Percentiles rank a stretch among this genome's conserved stretches.
phyloP scores from a whole-genome alignment of 208 protist species.

The Perkinsela sp. region DNA sequence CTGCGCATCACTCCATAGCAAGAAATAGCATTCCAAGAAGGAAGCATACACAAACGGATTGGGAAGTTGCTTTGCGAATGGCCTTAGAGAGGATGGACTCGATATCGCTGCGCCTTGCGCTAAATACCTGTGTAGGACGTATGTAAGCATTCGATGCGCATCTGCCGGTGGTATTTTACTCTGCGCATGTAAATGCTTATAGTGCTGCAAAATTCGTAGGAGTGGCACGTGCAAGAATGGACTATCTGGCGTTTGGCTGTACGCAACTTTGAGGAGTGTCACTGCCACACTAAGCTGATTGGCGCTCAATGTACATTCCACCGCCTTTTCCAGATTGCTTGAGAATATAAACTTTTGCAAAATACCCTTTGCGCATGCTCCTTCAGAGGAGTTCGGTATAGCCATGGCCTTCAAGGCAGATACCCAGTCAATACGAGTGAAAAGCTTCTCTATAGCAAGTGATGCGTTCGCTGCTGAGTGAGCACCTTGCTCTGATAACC shows the following conservation, averaged over 20 bases:
- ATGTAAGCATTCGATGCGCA: too few species aligned
- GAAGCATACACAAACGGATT: too few species aligned
- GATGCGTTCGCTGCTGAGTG: background rate
- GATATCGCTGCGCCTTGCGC: too few species aligned
- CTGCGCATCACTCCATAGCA: too few species aligned
- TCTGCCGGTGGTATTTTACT: too few species aligned
- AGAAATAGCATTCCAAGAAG: too few species aligned
- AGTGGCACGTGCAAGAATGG: background rate
- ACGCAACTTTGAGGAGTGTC: background rate
- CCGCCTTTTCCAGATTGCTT: background rate
- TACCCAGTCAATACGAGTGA: background rate
- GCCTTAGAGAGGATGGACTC: too few species aligned
- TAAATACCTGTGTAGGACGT: too few species aligned
- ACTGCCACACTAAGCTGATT: background rate
- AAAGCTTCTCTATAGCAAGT: background rate
- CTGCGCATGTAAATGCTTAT: too few species aligned
- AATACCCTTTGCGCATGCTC: background rate
- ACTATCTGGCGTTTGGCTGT: background rate
- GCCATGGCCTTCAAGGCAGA: background rate
- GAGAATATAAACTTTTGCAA: background rate
- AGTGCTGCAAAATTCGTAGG: background rate
- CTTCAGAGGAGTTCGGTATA: background rate
- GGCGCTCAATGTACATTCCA: background rate
- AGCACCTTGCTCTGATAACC: background rate
- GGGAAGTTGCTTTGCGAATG: too few species aligned